phyloP scores from a whole-genome alignment of 2,329 filamentous ascomycete species.

The Colletotrichum tofieldiae region DNA sequence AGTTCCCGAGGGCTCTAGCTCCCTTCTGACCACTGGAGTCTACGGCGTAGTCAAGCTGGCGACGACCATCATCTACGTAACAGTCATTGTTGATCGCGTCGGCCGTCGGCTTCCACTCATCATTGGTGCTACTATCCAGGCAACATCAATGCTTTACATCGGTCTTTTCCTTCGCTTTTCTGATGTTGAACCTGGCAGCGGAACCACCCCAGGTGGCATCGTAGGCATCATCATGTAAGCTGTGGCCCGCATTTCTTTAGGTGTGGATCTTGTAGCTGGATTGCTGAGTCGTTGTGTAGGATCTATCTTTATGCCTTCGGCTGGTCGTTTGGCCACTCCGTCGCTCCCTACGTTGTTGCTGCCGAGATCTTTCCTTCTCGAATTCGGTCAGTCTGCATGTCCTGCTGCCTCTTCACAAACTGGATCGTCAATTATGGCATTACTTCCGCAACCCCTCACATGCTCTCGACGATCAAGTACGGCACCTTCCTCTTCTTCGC shows the following conservation, averaged over 20 bases:
- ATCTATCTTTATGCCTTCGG: conserved; percentile 52
- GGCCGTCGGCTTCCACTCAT: conserved; percentile 49
- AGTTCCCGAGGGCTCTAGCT: conserved; percentile 49
- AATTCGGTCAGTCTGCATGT: conserved; percentile 49
- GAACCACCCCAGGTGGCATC: conserved; percentile 57
- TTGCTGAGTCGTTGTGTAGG: conserved; percentile 37
- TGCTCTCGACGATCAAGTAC: conserved; percentile 42
- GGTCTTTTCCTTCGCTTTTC: conserved; percentile 54
- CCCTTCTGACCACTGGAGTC: conserved; percentile 56
- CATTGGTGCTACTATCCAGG: conserved; percentile 46
- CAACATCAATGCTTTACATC: conserved; percentile 48
- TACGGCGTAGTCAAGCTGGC: conserved; percentile 49
- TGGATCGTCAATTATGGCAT: conserved; percentile 53
- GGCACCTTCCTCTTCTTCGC: conserved; percentile 42
- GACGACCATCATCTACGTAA: conserved; percentile 47
- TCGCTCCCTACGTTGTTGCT: conserved; percentile 46
- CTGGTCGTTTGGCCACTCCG: conserved; percentile 47
- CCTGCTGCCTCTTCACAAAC: conserved; percentile 47
- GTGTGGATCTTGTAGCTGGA: too few species aligned
- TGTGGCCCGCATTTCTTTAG: conserved; percentile 47
- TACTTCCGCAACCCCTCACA: conserved; percentile 48
- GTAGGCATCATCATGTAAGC: conserved; percentile 55
- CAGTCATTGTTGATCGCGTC: conserved; percentile 52
- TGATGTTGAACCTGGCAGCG: conserved; percentile 49
- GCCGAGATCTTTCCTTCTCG: conserved; percentile 51